These are phyloP conservation scores for Jatropha multifida DNA, from an alignment of 441 rosid genomes.

Conservation along the genomic window DNA sequence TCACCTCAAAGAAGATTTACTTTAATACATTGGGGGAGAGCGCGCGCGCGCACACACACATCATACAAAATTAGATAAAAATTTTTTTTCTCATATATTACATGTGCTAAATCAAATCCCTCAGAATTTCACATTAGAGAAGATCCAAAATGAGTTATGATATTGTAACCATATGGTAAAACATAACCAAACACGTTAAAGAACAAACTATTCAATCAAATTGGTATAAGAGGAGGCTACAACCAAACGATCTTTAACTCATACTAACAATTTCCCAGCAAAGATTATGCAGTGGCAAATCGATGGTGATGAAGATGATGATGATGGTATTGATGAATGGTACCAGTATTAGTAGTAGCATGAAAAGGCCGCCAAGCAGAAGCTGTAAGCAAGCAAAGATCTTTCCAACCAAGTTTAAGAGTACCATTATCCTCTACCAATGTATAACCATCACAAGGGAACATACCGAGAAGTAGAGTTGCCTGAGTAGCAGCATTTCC, in stretches of 20 bases:
- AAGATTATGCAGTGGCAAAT: constrained; percentile 17
- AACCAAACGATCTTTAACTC: neutral
- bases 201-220: constrained; percentile 2
- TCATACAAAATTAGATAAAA: neutral
- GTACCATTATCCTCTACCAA: constrained; percentile 91
- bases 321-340: constrained; percentile 13
- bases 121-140: neutral
- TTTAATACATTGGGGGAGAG: neutral
- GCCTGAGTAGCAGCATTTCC: constrained; percentile 98
- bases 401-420: constrained; percentile 97
- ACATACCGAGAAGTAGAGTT: constrained; percentile 84
- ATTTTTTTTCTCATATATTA: neutral
- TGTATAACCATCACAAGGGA: constrained; percentile 91
- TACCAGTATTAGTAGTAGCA: neutral
- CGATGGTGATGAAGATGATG: constrained; percentile 10
- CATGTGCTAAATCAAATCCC: neutral
- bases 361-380: constrained; percentile 91
- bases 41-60: no score
- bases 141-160: neutral
- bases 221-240: neutral
- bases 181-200: neutral
- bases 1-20: no score
- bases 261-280: neutral
- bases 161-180: neutral
- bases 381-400: constrained; percentile 94